A percentile compares a stretch with the other conserved stretches of the same genome.
These are phyloP conservation scores for Pichia norvegensis DNA, from an alignment of 1,139 yeast genomes.

Conservation along the genomic window DNA sequence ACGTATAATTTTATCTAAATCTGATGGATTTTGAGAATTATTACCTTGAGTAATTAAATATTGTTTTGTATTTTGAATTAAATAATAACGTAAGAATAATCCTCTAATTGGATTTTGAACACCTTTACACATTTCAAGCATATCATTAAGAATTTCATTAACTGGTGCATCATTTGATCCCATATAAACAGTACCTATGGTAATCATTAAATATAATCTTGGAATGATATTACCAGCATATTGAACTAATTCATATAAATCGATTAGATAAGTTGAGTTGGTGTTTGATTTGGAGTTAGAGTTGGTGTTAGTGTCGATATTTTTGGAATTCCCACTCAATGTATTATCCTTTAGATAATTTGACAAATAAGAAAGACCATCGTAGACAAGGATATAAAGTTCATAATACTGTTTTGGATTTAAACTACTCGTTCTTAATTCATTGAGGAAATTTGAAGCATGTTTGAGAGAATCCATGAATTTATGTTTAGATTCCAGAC, in stretches of 20 bases:
- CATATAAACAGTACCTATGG: conserved; percentile 88
- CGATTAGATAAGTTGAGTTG: conserved; percentile 54
- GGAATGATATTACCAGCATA: conserved; percentile 93
- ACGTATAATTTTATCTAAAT: conserved; percentile 32
- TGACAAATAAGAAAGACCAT: conserved; percentile 67
- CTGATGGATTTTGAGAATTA: conserved; percentile 1
- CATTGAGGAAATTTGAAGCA: conserved; percentile 75
- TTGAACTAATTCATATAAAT: conserved; percentile 88
- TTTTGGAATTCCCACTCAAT: no score
- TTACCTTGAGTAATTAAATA: conserved; percentile 28
- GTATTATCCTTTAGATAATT: conserved; percentile 60
- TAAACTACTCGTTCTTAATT: conserved; percentile 65
- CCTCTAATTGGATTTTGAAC: conserved; percentile 94
- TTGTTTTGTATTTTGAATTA: conserved; percentile 77
- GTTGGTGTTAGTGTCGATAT: neutral
- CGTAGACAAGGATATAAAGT: conserved; percentile 77
- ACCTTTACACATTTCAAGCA: conserved; percentile 98
- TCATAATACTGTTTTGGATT: conserved; percentile 94
- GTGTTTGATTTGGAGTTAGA: conserved; percentile 37
- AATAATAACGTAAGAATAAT: conserved; percentile 76
- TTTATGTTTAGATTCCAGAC: conserved; percentile 56
- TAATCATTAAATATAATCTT: conserved; percentile 86
- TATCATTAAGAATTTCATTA: conserved; percentile 83
- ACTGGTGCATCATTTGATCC: conserved; percentile 70
- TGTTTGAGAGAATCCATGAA: conserved; percentile 86